Evolutionary conservation across 2,329 filamentous ascomycete species (phyloP).

Genomic region (Colletotrichum chrysophilum): DNA sequence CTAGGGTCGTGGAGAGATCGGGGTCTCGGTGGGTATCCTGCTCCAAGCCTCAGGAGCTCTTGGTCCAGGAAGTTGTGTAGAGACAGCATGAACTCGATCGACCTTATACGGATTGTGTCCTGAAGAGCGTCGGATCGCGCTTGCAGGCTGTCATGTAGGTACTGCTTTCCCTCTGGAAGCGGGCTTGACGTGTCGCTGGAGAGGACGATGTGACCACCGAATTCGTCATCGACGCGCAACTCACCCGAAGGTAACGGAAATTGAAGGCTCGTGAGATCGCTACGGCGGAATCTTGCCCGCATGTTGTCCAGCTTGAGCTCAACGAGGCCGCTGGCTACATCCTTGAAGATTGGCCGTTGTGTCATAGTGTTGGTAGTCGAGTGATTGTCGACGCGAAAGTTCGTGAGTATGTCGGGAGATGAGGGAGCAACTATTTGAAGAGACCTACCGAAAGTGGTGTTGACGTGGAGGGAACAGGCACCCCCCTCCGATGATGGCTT

Average conservation of each 20-base stretch:
- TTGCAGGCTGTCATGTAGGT: background rate
- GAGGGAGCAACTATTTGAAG: background rate
- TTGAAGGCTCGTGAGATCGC: background rate
- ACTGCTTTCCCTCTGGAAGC: background rate
- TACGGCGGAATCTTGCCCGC: background rate
- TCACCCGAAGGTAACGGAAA: background rate
- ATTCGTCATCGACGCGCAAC: background rate
- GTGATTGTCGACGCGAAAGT: background rate
- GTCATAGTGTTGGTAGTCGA: background rate
- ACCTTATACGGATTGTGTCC: background rate
- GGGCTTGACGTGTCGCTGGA: background rate
- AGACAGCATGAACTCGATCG: background rate
- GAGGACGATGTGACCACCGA: background rate
- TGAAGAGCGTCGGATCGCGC: background rate
- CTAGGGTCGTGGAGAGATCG: background rate
- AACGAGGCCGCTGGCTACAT: background rate
- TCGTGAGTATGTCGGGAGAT: background rate
- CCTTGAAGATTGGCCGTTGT: background rate
- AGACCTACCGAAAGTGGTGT: background rate
- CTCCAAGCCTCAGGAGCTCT: background rate
- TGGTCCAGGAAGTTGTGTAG: background rate
- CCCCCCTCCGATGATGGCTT: background rate
- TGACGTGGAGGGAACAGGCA: background rate
- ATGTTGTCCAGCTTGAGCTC: constrained; percentile 22
- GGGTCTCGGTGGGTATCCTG: background rate